These are phyloP conservation scores for Boechera stricta DNA, from an alignment of 345 rosid species.

Conservation along the genomic window DNA sequence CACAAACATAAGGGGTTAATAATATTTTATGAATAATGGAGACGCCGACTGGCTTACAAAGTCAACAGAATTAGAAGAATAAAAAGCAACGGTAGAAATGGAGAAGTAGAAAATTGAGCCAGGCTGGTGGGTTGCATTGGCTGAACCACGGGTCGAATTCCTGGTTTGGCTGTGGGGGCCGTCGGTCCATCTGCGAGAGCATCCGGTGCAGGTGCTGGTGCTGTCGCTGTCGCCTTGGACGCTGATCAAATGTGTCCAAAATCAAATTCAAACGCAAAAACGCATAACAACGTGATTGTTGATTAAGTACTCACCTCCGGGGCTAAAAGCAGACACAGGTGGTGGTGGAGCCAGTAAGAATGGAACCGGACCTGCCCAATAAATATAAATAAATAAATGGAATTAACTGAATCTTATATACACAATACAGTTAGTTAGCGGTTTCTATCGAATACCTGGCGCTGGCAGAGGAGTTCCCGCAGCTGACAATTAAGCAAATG, in stretches of 20 bases:
- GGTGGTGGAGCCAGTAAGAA: conserved; percentile 64
- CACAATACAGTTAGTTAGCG: background rate
- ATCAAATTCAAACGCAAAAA: conserved; percentile 4
- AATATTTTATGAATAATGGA: too few species aligned
- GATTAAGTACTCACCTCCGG: conserved; percentile 52
- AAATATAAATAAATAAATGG: background rate
- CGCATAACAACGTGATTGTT: background rate
- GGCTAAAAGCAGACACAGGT: conserved; percentile 55
- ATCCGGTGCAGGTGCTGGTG: background rate
- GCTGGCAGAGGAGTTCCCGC: conserved; percentile 84
- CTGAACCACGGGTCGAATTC: conserved; percentile 46
- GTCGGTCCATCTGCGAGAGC: conserved; percentile 14
- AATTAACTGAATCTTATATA: background rate
- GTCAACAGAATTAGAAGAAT: conserved; percentile 13
- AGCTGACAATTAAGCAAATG: conserved; percentile 52
- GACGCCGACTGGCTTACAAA: conserved; percentile 20
- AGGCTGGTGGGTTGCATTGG: conserved; percentile 39
- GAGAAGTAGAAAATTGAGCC: conserved; percentile 32
- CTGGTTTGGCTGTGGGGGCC: conserved; percentile 24
- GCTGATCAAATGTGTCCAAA: conserved; percentile 27
- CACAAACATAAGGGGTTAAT: background rate
- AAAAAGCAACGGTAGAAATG: conserved; percentile 33
- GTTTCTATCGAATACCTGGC: conserved; percentile 56
- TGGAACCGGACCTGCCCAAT: conserved; percentile 65
- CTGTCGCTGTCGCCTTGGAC: conserved; percentile 35